Base-by-base conservation (phyloP, 495 filamentous ascomycete species). In the Talaromyces nanjingensis region DNA sequence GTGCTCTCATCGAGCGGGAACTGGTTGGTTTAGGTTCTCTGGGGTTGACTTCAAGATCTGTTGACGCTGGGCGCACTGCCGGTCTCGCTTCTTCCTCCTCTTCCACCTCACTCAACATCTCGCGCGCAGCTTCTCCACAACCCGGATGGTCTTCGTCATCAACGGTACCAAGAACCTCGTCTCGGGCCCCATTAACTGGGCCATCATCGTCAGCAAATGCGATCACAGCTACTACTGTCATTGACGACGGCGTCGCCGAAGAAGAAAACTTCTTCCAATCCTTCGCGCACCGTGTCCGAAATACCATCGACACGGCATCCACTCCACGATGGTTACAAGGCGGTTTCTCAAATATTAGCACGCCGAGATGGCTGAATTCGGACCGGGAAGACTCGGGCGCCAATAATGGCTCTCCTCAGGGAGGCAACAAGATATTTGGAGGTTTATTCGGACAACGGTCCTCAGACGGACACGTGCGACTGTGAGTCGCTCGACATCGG, bases 1-100 rank as follows among this genome's bases (percentile, higher is more conserved):
- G 90, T n/a, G 91, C 92, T 31, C 81, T 98, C 12, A 97, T 98
- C 64, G 91, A 97, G 64, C 86, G 93, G 14, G 94, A 98, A 71
- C 71, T 96, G 18, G 85, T 88, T 58, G 89, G 87, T 0, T 69
- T 80, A 55, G 80, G 77, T n/a, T 82, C 82, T 18, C 70, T 86
- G 11, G 77, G 79, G 6, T 78, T 77, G 6, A 73, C 78, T 37
- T 69, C 72, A 64, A 54, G 68, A 67, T 56, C 74, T 70, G 55
- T 76, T 73, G 2, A 74, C 70, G 16, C 60, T 71, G 75, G 64
- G 69, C 71, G 6, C 69, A 72, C 1, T 69, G 68, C 31, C 65
- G 67, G 55, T 65, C 65, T 52, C 68, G 73, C 37, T 68, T 66
- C 63, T 65, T 64, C 39, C 66, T 65, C 27, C 68, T 62, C 29